phyloP scores from a whole-genome alignment of 2,329 filamentous ascomycete species.

The Fusarium liriodendri region DNA sequence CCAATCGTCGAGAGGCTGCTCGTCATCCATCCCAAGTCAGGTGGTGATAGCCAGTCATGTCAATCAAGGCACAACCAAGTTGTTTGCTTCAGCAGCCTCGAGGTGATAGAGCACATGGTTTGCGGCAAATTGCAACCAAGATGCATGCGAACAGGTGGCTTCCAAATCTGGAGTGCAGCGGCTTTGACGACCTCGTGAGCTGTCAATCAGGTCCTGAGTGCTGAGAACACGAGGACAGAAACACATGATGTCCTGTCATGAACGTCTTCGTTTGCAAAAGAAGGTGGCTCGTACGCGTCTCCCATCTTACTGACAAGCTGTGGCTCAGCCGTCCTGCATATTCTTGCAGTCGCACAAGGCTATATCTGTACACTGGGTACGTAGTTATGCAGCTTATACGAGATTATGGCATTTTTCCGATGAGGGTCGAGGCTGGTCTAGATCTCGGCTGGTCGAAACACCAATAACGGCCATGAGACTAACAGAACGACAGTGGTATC shows the following conservation, averaged over 20 bases:
- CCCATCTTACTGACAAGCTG: background rate
- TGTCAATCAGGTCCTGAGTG: background rate
- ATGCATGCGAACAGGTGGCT: background rate
- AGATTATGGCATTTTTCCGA: conserved; percentile 3
- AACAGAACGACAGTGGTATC: background rate
- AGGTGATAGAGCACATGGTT: background rate
- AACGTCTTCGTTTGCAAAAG: background rate
- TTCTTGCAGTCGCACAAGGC: background rate
- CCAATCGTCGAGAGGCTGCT: conserved; percentile 27
- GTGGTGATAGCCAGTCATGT: conserved; percentile 4
- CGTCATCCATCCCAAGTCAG: conserved; percentile 32
- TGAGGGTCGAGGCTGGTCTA: background rate
- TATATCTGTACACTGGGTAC: background rate
- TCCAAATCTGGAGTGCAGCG: conserved; percentile 8
- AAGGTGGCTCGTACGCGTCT: background rate
- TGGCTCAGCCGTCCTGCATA: conserved; percentile 14
- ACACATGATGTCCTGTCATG: conserved; percentile 19
- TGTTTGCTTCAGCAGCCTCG: background rate
- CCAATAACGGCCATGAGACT: background rate
- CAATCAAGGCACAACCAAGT: background rate
- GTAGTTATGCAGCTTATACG: conserved; percentile 5
- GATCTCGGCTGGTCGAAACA: background rate
- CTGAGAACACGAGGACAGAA: conserved; percentile 18
- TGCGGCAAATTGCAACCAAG: background rate
- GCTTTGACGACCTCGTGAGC: conserved; percentile 22